Base-by-base conservation (phyloP, 192 early-diverging fungal species). In the Backusella tuberculispora region DNA sequence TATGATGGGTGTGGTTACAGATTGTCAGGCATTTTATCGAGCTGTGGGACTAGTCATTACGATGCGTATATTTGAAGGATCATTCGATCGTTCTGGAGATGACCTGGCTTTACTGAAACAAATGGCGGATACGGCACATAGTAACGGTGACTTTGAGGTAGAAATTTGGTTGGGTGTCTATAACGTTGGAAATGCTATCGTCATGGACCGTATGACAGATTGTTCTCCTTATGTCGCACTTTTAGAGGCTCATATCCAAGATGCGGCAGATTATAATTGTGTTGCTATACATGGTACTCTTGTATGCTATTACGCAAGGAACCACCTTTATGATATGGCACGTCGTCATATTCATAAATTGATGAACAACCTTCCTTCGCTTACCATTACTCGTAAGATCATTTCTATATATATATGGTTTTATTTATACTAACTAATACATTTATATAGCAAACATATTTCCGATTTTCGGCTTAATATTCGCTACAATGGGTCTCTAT, bases 11-110 rank as follows among this genome's bases (percentile, higher is more conserved):
- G 84, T 83, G 1, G 83, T 85, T 17, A 83, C 74, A 10, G 83
- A 87, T 46, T 72, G 80, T 47, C 80, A 80, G 41, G 71, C 80
- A 1, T 87, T 82, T 60, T 87, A 87, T 53, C 74, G 84, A 14
- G 68, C 82, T 5, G 83, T 85, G 12, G 80, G 72, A 15, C 26
- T 85, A 8, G 75, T 82, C 29, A 71, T 77, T n/a, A 82, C 82
- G 3, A 82, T 77, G 24, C 68, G 86, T 60, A 85, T 87, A 41
- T 87, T 83, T 81, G 84, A 87, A 67, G 86, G 86, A 13, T 76
- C 80, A 0, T 74, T 84, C 46, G 78, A 83, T 69, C 37, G 60
- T 10, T 73, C 76, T 15, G 75, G 44, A 0, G 71, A 81, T 17
- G 86, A 87, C 60, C 38, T 72, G 37, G 60, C 40, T 0, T 73